A percentile compares a stretch with the other conserved stretches of the same genome.
phyloP scores from a whole-genome alignment of 805 yeast species.

The Wickerhamomyces bovis region DNA sequence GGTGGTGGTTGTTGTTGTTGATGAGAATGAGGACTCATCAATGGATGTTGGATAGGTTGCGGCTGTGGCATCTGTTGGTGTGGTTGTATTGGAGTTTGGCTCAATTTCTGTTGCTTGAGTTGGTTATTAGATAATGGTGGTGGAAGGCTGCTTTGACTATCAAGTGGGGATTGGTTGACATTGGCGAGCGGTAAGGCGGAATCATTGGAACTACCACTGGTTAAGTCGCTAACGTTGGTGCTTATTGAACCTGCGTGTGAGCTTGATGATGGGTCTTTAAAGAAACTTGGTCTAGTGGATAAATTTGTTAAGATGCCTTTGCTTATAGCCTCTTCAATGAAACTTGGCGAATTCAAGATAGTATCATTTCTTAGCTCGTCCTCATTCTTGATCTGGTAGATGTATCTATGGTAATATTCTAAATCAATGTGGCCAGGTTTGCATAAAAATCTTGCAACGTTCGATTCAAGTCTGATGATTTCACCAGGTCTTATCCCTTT shows the following conservation, averaged over 20 bases:
- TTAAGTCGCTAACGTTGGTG: constrained; percentile 3
- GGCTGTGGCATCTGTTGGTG: not conserved
- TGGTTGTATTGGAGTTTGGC: not conserved
- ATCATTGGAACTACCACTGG: not conserved
- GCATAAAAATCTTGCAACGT: constrained; percentile 16
- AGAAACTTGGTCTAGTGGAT: constrained; percentile 9
- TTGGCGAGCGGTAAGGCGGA: not conserved
- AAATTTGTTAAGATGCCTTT: constrained; percentile 17
- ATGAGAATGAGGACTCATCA: not conserved
- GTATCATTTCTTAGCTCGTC: constrained; percentile 12
- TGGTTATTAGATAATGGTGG: not conserved
- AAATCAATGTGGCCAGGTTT: constrained; percentile 23
- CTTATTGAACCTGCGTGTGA: constrained; percentile 5
- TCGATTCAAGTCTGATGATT: constrained; percentile 11
- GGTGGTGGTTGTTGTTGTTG: constrained; percentile 1
- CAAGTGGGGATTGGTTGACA: not conserved
- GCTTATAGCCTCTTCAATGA: constrained; percentile 20
- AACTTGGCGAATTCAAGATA: constrained; percentile 16
- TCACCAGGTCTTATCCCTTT: constrained; percentile 12
- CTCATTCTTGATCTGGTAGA: constrained; percentile 8
- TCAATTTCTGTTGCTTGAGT: not conserved
- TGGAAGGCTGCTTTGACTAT: not conserved
- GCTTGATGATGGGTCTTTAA: constrained; percentile 5
- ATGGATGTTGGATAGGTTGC: not conserved
- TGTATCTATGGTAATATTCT: constrained; percentile 23